Conservation (phyloP, 225 moss, liverwort and hornwort genomes). For the Sphagnum tenellum region DNA sequence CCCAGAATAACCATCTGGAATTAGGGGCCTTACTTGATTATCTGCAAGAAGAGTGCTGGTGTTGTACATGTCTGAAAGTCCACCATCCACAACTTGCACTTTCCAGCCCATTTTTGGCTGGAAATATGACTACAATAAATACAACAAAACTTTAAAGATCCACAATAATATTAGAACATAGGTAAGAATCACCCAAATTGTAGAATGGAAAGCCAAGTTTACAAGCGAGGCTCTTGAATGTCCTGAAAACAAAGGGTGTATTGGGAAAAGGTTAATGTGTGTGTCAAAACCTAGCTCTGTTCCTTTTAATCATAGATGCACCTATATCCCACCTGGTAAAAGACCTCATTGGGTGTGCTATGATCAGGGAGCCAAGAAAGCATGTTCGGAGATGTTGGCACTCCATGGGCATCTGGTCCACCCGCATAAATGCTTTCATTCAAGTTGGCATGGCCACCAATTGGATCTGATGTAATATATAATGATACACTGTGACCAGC, state of each 20-base stretch:
- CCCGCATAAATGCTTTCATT: constrained; percentile 66
- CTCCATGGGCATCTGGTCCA: constrained; percentile 72
- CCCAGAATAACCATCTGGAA: too few relatives aligned
- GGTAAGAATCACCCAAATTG: too few relatives aligned
- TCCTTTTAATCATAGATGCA: not conserved
- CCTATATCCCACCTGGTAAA: constrained; percentile 42
- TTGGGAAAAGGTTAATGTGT: too few relatives aligned
- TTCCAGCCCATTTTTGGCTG: constrained; percentile 93
- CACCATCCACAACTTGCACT: constrained; percentile 97
- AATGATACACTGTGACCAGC: constrained; percentile 92
- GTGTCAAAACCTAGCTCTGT: not conserved
- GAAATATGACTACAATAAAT: constrained; percentile 57
- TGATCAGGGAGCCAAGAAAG: constrained; percentile 86
- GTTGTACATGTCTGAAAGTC: constrained; percentile 98
- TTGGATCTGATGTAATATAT: constrained; percentile 78
- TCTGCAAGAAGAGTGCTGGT: constrained; percentile 72
- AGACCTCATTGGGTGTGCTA: constrained; percentile 83
- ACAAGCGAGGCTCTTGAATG: too few relatives aligned
- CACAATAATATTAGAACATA: too few relatives aligned
- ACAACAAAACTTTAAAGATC: not conserved
- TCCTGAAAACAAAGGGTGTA: too few relatives aligned
- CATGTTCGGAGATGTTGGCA: constrained; percentile 57
- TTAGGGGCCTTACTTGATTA: constrained; percentile 30
- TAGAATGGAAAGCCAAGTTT: too few relatives aligned
- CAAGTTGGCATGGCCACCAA: constrained; percentile 47